These are phyloP conservation scores for Zymoseptoria crescenta DNA, from an alignment of 2,329 filamentous ascomycete genomes.

Conservation along the genomic window DNA sequence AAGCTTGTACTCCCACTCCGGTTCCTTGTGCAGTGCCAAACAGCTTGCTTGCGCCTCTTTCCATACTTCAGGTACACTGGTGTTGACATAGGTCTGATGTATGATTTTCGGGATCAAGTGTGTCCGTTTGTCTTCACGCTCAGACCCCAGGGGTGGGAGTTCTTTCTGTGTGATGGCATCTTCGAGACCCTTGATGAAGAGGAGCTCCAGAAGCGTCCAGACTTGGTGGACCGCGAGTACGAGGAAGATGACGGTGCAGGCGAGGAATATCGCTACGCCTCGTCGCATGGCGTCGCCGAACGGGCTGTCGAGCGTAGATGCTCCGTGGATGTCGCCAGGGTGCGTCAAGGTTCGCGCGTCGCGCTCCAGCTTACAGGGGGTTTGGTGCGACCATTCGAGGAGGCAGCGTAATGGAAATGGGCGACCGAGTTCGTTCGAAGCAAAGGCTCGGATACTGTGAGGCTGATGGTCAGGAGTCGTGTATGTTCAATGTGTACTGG, in stretches of 20 bases:
- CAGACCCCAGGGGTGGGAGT: constrained; percentile 57
- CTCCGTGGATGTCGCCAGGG: background rate
- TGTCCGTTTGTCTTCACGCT: constrained; percentile 29
- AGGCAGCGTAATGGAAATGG: background rate
- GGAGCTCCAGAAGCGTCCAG: constrained; percentile 62
- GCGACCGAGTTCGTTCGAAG: background rate
- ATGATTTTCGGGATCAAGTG: constrained; percentile 69
- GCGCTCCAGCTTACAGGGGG: background rate
- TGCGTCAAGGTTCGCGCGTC: background rate
- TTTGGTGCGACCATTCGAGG: background rate
- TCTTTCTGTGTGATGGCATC: constrained; percentile 61
- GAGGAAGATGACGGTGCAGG: constrained; percentile 58
- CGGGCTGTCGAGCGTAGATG: background rate
- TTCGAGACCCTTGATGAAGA: constrained; percentile 58
- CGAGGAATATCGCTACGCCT: constrained; percentile 54
- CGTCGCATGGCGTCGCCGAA: constrained; percentile 45
- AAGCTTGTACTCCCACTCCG: constrained; percentile 67
- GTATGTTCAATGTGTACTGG: no score
- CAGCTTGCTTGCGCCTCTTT: constrained; percentile 57
- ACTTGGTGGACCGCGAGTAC: constrained; percentile 48
- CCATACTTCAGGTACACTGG: constrained; percentile 61
- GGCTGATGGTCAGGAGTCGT: no score
- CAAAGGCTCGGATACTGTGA: background rate
- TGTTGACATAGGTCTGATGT: constrained; percentile 68
- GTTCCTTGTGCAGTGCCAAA: constrained; percentile 50